Conservation (phyloP, 2,329 filamentous ascomycete species). For the Coniochaeta sp. region DNA sequence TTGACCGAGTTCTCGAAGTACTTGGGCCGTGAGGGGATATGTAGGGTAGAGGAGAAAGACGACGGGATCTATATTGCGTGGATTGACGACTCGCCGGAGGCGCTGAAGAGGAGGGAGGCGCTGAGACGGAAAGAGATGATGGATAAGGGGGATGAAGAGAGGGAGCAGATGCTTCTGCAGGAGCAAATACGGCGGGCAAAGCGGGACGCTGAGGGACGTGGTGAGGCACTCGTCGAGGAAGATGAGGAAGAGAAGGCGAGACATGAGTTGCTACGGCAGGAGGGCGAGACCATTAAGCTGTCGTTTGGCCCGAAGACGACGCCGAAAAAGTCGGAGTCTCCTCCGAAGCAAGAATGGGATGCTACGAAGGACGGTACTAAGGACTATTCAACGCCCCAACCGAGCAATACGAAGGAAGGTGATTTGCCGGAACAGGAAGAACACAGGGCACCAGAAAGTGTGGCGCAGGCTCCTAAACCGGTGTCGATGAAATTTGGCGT, state of each 20-base stretch:
- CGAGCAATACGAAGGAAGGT: constrained; percentile 1
- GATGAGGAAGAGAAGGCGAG: constrained; percentile 33
- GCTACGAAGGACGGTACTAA: constrained; percentile 3
- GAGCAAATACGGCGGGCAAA: constrained; percentile 77
- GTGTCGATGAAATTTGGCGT: constrained; percentile 59
- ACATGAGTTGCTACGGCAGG: constrained; percentile 48
- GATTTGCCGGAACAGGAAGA: constrained; percentile 8
- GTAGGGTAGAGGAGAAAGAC: constrained; percentile 78
- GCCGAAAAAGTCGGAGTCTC: constrained; percentile 11
- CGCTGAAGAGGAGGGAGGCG: constrained; percentile 71
- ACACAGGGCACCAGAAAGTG: constrained; percentile 5
- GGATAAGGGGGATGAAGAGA: constrained; percentile 84
- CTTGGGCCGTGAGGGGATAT: constrained; percentile 79
- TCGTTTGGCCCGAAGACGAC: constrained; percentile 47
- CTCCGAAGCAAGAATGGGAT: constrained; percentile 6
- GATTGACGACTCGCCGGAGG: constrained; percentile 88
- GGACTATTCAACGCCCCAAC: constrained; percentile 7
- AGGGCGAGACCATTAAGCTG: constrained; percentile 70
- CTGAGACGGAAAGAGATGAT: constrained; percentile 75
- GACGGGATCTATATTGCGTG: constrained; percentile 83
- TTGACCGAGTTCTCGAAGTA: constrained; percentile 87
- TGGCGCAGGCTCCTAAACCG: constrained; percentile 21
- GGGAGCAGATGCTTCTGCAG: constrained; percentile 74
- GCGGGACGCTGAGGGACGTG: constrained; percentile 43
- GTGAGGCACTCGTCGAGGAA: constrained; percentile 28